phyloP scores from a whole-genome alignment of 1,139 yeast species.

The Debaryomycetaceae sp. region DNA sequence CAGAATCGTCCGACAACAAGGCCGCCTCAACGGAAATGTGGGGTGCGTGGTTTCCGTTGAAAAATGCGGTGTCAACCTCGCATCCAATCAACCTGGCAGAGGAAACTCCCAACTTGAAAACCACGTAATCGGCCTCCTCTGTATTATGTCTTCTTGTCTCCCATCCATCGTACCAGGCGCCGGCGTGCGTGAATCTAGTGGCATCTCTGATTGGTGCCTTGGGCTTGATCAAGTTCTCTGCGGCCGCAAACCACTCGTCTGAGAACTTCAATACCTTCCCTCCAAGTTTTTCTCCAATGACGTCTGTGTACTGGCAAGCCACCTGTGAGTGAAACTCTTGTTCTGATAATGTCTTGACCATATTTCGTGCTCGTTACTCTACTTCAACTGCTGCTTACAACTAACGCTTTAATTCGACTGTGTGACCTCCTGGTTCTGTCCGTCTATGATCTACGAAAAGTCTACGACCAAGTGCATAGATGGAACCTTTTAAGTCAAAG shows the following conservation, averaged over 20 bases:
- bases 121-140: constrained; percentile 82
- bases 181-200: constrained; percentile 73
- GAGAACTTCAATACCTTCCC: constrained; percentile 67
- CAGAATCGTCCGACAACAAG: constrained; percentile 29
- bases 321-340: constrained; percentile 42
- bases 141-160: constrained; percentile 92
- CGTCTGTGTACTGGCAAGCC: constrained; percentile 56
- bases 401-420: too few species aligned
- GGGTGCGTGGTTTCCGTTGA: constrained; percentile 95
- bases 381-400: too few species aligned
- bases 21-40: constrained; percentile 80
- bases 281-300: constrained; percentile 81
- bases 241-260: constrained; percentile 95
- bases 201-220: constrained; percentile 76
- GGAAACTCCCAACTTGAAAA: constrained; percentile 77
- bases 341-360: constrained; percentile 31
- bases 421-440: too few species aligned
- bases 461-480: neutral
- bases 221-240: constrained; percentile 82
- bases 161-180: constrained; percentile 99
- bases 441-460: too few species aligned
- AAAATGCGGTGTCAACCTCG: constrained; percentile 89
- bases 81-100: constrained; percentile 76
- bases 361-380: constrained; percentile 6
- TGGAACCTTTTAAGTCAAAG: neutral